A percentile compares a stretch with the other conserved stretches of the same genome.
These are phyloP conservation scores for Boletus subluridellus DNA, from an alignment of 1,284 basidiomycete species.

Conservation along the genomic window DNA sequence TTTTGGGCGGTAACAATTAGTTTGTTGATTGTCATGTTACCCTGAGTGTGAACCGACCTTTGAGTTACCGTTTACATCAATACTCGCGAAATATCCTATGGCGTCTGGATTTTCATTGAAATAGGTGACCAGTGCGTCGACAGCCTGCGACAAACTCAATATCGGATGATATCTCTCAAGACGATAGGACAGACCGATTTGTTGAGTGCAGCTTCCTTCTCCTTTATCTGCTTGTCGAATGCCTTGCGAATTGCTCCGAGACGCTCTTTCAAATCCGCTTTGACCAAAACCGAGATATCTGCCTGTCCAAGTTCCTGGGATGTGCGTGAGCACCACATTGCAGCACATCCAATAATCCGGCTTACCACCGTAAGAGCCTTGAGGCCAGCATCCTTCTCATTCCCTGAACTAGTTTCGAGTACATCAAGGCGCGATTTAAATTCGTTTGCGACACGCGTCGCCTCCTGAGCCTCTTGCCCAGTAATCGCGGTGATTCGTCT, in stretches of 20 bases:
- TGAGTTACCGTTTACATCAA: constrained; percentile 76
- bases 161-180: neutral
- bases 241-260: constrained; percentile 73
- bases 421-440: constrained; percentile 64
- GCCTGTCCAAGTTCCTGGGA: constrained; percentile 83
- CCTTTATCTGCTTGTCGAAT: constrained; percentile 84
- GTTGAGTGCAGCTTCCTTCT: constrained; percentile 71
- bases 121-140: constrained; percentile 66
- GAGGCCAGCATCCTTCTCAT: constrained; percentile 80
- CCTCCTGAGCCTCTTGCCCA: constrained; percentile 87
- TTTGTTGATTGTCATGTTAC: neutral
- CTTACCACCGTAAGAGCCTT: constrained; percentile 79
- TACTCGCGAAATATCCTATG: constrained; percentile 62
- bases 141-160: constrained; percentile 46
- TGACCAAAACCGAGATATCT: constrained; percentile 84
- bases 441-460: constrained; percentile 66
- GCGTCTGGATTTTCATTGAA: constrained; percentile 76
- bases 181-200: constrained; percentile 62
- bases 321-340: constrained; percentile 4
- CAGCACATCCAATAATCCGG: constrained; percentile 14
- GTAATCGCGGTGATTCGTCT: constrained; percentile 93
- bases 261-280: constrained; percentile 77
- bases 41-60: constrained; percentile 50
- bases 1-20: constrained; percentile 3
- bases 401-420: constrained; percentile 65